phyloP scores from a whole-genome alignment of 495 filamentous ascomycete genomes.

The Bathelium albidoporum region DNA sequence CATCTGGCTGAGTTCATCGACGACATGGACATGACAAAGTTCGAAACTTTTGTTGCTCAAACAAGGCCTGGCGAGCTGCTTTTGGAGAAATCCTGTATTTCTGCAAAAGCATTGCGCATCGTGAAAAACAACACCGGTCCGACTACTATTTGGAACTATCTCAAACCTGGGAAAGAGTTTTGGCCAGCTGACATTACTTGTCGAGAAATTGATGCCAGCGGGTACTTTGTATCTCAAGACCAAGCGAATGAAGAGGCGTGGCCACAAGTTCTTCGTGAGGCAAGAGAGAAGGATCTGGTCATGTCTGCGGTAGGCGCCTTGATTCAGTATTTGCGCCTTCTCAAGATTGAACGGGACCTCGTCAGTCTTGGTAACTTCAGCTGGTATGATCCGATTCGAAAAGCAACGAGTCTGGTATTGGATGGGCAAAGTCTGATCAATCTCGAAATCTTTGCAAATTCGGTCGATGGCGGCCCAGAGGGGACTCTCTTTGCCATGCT shows the following conservation, averaged over 20 bases:
- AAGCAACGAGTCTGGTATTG: slow-evolving; percentile 82
- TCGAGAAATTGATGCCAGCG: slow-evolving; percentile 69
- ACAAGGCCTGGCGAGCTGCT: slow-evolving; percentile 81
- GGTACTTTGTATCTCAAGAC: slow-evolving; percentile 63
- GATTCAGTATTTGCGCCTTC: slow-evolving; percentile 66
- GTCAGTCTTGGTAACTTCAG: slow-evolving; percentile 85
- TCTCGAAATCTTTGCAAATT: slow-evolving; percentile 93
- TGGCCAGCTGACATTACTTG: slow-evolving; percentile 75
- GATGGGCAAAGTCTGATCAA: slow-evolving; percentile 97
- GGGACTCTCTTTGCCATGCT: slow-evolving; percentile 85
- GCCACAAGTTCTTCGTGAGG: slow-evolving; percentile 65
- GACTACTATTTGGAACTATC: slow-evolving; percentile 89
- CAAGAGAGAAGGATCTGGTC: slow-evolving; percentile 66
- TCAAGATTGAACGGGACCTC: slow-evolving; percentile 83
- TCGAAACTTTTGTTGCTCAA: slow-evolving; percentile 95
- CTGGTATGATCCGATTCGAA: slow-evolving; percentile 89
- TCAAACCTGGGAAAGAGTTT: slow-evolving; percentile 84
- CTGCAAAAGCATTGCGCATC: slow-evolving; percentile 78
- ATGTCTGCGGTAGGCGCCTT: slow-evolving; percentile 93
- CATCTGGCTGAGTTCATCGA: slow-evolving; percentile 84
- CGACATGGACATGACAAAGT: slow-evolving; percentile 89
- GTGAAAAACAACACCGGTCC: slow-evolving; percentile 91
- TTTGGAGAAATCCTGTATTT: slow-evolving; percentile 78
- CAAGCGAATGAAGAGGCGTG: slow-evolving; percentile 58
- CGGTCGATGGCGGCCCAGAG: slow-evolving; percentile 69